Evolutionary conservation across 179 eudicot genomes (phyloP), one percentile per base, ranked within the genome.

Genomic region (Heliamphora pulchella): DNA sequence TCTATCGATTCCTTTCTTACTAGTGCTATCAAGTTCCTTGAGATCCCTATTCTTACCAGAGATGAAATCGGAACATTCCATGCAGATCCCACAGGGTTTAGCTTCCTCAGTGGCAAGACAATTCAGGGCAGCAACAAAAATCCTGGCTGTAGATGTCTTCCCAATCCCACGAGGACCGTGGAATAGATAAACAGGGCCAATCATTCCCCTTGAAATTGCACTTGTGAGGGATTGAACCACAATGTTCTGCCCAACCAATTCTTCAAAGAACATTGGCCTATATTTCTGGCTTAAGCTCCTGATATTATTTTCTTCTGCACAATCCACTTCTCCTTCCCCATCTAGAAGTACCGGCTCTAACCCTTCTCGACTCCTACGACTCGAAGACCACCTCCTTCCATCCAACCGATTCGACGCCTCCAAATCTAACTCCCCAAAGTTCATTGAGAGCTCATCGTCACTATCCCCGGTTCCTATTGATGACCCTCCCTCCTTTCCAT

Each of bases 81-180:
- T 88, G 80, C 99, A 96, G 48, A 92, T 83, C 39, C 99, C 99
- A 84, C 99, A 96, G 3, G 99, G 99, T 77, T 89, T 96, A 83
- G 83, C 81, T 69, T 92, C 97, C 58, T 92, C 93, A 14, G 86
- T 81, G 51, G 98, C 92, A 80, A 96, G 91, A 85, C 99, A 96
- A 86, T 92, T 96, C 86, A 96, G 86, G 79, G 97, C 97, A 79
- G 96, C 89, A 43, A 94, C 90, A 81, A 96, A 94, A 73, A 96
- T 88, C 81, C 89, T 89, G 9, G 99, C 97, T 3, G 94, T 81
- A 11, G 97, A 92, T 63, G 97, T 94, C 82, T 96, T 96, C 22
- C 99, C 99, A 43, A 95, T 90, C 20, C 99, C 99, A 79, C 99
- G 98, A 53, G 98, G 98, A 84, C 99, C 99, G 83, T 96, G 98